Evolutionary conservation across 2,329 filamentous ascomycete genomes (phyloP).

Genomic region (Aspergillus hiratsukae): DNA sequence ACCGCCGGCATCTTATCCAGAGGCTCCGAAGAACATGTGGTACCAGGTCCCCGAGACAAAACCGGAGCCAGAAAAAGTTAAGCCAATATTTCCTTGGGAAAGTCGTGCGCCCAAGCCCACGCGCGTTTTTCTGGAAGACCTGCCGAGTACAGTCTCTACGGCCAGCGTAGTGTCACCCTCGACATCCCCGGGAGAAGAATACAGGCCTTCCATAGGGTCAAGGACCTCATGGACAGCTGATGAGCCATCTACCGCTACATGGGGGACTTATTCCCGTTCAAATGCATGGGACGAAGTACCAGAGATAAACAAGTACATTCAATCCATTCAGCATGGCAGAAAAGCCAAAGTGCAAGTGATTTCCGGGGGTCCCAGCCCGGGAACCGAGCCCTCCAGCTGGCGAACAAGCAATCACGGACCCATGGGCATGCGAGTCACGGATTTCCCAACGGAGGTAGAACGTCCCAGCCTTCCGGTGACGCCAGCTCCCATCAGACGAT

Average conservation of each 20-base stretch:
- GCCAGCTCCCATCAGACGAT: constrained; percentile 70
- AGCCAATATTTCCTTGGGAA: constrained; percentile 91
- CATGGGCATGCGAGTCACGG: constrained; percentile 66
- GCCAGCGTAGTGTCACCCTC: constrained; percentile 2
- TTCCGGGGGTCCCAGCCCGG: constrained; percentile 13
- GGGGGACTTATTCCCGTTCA: constrained; percentile 66
- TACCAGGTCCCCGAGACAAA: constrained; percentile 66
- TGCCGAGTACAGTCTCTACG: constrained; percentile 7
- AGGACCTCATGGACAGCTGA: constrained; percentile 11
- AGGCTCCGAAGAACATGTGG: constrained; percentile 82
- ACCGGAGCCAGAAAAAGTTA: constrained; percentile 56
- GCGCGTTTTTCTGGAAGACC: constrained; percentile 41
- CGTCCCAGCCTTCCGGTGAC: constrained; percentile 87
- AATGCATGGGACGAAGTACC: constrained; percentile 95
- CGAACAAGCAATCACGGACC: constrained; percentile 9
- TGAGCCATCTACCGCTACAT: constrained; percentile 52
- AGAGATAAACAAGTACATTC: constrained; percentile 83
- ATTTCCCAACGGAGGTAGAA: constrained; percentile 79
- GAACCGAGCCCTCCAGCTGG: constrained; percentile 12
- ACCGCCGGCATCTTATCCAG: constrained; percentile 71
- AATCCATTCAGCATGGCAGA: constrained; percentile 63
- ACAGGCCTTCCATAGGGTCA: constrained; percentile 12
- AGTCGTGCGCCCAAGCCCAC: constrained; percentile 57
- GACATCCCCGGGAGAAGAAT: constrained; percentile 10
- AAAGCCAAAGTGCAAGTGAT: constrained; percentile 46